Conservation (phyloP, 371 early-diverging fungal genomes). For the Aphelidium insulamus region DNA sequence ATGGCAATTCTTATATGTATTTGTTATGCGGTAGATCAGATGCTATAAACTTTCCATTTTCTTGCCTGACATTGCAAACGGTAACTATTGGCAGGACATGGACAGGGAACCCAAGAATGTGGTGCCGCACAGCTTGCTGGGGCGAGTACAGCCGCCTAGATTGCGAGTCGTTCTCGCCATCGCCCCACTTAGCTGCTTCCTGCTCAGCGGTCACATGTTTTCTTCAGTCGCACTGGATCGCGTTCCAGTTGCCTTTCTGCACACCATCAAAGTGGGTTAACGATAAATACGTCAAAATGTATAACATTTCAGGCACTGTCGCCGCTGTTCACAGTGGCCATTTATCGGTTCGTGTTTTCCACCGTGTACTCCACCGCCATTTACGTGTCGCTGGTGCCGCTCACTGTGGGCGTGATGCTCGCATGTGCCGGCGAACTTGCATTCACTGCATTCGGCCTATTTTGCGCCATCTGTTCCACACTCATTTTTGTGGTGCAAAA, state of each 20-base stretch:
- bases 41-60: no score
- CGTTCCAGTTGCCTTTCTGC: conserved; percentile 60
- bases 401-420: conserved; percentile 68
- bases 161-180: conserved; percentile 28
- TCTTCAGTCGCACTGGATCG: conserved; percentile 45
- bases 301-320: conserved; percentile 35
- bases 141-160: conserved; percentile 25
- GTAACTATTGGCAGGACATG: no score
- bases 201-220: conserved; percentile 64
- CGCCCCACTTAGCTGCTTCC: conserved; percentile 43
- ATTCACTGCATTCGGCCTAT: conserved; percentile 36
- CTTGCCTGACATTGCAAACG: no score
- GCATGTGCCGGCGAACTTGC: conserved; percentile 26
- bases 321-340: conserved; percentile 63
- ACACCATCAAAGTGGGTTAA: conserved; percentile 59
- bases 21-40: no score
- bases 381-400: conserved; percentile 46
- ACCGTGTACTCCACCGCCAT: conserved; percentile 38
- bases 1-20: no score
- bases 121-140: no score
- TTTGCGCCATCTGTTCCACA: conserved; percentile 45
- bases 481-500: conserved; percentile 61
- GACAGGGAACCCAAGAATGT: no score
- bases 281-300: not conserved
- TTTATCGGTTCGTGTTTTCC: conserved; percentile 39